Base-by-base conservation (phyloP, 192 early-diverging fungal genomes). In the Jimgerdemannia flammicorona region DNA sequence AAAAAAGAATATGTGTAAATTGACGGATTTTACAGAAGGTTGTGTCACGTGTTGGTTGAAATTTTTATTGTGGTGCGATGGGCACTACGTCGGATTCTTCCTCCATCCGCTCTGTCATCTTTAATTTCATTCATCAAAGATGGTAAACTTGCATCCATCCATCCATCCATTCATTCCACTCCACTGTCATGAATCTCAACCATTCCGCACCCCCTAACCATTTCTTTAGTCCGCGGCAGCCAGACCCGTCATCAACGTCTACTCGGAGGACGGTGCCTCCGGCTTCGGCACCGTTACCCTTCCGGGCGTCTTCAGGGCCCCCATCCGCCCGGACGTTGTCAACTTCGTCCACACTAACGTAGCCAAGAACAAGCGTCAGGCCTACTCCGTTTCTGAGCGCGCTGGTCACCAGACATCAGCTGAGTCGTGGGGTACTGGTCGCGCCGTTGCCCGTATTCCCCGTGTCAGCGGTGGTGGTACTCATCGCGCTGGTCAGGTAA, bases 381-480 rank as follows among this genome's bases (percentile, higher is more conserved):
- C 97, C 70, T 99, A 99, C 88, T 87, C 97, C 73, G 95, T 94
- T 78, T 94, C 91, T 86, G 89, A 91, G 84, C 93, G 96, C 90
- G 98, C 98, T 84, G 97, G 96, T 87, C 94, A 99, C 87, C 95
- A 97, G 90, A 98, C 96, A 80, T 98, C 97, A 72, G 98, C 96
- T 75, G 93, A 93, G 87, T 98, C 95, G 74, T 98, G 96, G 97
- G 96, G 97, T 87, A 95, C 93, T 66, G 96, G 96, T 92, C 95
- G 96, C 85, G 97, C 96, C 84, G 98, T 98, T 80, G 96, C 95
- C 77, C 96, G 98, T 96, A 99, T 98, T 80, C 97, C 98, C 78
- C 96, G 98, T 89, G 98, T 99, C 77, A 88, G 89, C 75, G 98
- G 96, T 80, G 88, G 92, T 68, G 98, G 98, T 87, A 99, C 96